Evolutionary conservation across 2,329 filamentous ascomycete species (phyloP).

Genomic region (Colletotrichum sublineola): DNA sequence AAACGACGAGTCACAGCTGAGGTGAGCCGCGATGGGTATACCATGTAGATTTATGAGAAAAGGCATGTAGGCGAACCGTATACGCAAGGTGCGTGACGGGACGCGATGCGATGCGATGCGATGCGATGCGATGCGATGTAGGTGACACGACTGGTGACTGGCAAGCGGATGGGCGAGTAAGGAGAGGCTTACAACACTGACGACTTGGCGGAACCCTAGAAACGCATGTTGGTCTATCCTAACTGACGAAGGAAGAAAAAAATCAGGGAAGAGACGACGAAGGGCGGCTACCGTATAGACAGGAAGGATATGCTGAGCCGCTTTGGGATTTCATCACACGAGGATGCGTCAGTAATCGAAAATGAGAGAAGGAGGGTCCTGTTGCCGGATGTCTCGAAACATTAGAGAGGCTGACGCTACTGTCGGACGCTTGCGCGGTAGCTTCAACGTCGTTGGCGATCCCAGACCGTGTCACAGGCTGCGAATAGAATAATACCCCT

Average conservation of each 20-base stretch:
- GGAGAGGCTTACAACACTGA: conserved; percentile 20
- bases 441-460: conserved; percentile 39
- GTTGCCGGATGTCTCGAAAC: conserved; percentile 36
- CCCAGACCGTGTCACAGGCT: conserved; percentile 13
- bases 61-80: conserved; percentile 18
- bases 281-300: neutral
- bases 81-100: conserved; percentile 29
- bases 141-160: conserved; percentile 31
- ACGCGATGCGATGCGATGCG: conserved; percentile 37
- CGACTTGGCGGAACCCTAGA: conserved; percentile 15
- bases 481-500: conserved; percentile 18
- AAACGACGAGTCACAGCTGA: conserved; percentile 21
- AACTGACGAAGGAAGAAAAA: neutral
- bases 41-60: neutral
- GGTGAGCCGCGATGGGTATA: conserved; percentile 11
- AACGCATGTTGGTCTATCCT: conserved; percentile 4
- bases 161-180: conserved; percentile 12
- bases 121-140: conserved; percentile 29
- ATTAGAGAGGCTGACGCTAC: conserved; percentile 38
- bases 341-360: conserved; percentile 11
- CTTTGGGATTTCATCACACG: neutral
- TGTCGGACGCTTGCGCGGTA: conserved; percentile 39
- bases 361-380: neutral
- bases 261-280: neutral
- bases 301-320: neutral